Evolutionary conservation across 441 rosid species (phyloP).

Genomic region (Euphorbia corollata): DNA sequence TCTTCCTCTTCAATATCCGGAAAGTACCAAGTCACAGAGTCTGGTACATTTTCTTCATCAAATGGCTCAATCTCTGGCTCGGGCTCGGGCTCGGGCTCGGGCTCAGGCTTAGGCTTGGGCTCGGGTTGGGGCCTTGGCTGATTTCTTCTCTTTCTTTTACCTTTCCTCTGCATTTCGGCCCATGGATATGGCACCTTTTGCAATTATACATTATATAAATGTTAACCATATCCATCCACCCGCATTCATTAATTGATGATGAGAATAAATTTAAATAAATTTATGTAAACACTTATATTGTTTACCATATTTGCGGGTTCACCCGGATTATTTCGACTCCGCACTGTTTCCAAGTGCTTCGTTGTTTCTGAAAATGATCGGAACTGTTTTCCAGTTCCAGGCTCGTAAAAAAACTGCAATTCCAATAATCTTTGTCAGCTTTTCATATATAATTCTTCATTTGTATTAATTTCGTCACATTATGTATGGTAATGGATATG

Average conservation of each 20-base stretch:
- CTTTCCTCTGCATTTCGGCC: too few relatives aligned
- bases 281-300: background rate
- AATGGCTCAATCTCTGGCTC: background rate
- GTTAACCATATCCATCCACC: background rate
- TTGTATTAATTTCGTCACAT: too few relatives aligned
- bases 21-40: background rate
- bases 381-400: background rate
- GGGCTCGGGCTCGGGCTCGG: too few relatives aligned
- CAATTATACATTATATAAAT: too few relatives aligned
- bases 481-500: too few relatives aligned
- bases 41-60: background rate
- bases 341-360: background rate
- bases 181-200: too few relatives aligned
- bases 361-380: background rate
- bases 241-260: background rate
- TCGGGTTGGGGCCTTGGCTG: background rate
- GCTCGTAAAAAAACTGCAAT: slow-evolving; percentile 4
- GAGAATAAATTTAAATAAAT: too few relatives aligned
- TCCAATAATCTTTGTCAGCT: background rate
- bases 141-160: background rate
- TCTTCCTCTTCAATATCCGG: background rate
- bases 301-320: background rate
- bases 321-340: background rate
- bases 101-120: too few relatives aligned
- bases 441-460: background rate